Evolutionary conservation across 164 flowering plant genomes (phyloP).

Genomic region (Nelumbo lutea): DNA sequence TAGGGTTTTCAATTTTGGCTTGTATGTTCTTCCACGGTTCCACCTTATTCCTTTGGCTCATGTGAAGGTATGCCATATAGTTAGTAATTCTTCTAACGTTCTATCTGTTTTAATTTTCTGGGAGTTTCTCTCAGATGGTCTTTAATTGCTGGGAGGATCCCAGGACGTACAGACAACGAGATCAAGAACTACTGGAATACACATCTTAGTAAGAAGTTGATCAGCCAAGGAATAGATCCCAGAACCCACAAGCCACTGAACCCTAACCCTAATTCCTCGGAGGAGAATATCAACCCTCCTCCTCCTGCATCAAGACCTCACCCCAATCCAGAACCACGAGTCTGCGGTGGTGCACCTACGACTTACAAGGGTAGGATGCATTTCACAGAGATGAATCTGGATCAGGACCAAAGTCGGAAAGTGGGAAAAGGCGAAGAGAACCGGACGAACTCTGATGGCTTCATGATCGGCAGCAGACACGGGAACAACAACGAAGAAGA

Average conservation of each 20-base stretch:
- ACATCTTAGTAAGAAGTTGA: slow-evolving; percentile 46
- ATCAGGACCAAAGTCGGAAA: background rate
- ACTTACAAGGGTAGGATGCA: background rate
- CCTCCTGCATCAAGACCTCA: background rate
- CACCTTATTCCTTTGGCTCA: no score
- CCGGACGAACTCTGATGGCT: background rate
- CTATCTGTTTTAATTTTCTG: background rate
- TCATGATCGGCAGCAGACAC: background rate
- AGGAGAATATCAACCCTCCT: background rate
- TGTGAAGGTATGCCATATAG: background rate
- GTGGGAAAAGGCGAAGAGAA: background rate
- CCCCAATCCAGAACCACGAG: background rate
- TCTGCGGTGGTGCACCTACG: background rate
- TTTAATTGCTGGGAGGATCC: slow-evolving; percentile 41
- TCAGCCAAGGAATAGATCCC: slow-evolving; percentile 51
- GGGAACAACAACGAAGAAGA: slow-evolving; percentile 10
- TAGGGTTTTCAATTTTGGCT: no score
- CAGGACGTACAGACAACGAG: slow-evolving; percentile 5
- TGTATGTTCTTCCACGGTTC: no score
- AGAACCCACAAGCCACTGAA: slow-evolving; percentile 40
- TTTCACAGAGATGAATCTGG: background rate
- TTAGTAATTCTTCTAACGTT: background rate
- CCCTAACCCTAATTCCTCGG: slow-evolving; percentile 1
- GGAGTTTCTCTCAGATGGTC: slow-evolving; percentile 30
- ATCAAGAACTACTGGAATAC: slow-evolving; percentile 12